Evolutionary conservation across 1,284 basidiomycete genomes (phyloP).

Genomic region (Marasmius tenuissimus): DNA sequence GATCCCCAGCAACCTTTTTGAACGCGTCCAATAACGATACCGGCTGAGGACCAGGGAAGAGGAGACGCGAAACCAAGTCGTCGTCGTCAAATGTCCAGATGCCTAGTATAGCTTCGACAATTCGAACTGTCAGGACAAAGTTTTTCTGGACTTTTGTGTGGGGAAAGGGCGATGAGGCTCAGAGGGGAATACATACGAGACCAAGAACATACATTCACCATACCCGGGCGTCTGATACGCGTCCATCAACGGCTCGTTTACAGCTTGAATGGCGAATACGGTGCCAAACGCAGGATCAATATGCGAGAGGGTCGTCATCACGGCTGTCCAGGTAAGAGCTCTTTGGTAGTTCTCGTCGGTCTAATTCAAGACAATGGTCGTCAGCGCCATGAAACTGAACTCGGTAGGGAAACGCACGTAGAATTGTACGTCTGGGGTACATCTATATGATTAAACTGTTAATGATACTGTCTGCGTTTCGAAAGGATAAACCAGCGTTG

Average conservation of each 20-base stretch:
- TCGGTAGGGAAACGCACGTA: slow-evolving; percentile 48
- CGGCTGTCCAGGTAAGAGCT: slow-evolving; percentile 73
- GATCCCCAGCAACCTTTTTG: neutral
- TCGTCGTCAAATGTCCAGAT: slow-evolving; percentile 28
- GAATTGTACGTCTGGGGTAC: slow-evolving; percentile 69
- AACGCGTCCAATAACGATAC: neutral
- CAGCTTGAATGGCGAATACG: slow-evolving; percentile 70
- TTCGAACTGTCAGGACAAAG: slow-evolving; percentile 67
- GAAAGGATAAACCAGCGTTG: slow-evolving; percentile 3
- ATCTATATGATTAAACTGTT: slow-evolving; percentile 37
- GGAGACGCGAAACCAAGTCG: neutral
- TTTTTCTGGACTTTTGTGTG: slow-evolving; percentile 60
- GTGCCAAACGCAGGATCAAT: slow-evolving; percentile 63
- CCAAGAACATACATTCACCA: slow-evolving; percentile 56
- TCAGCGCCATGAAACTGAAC: slow-evolving; percentile 3
- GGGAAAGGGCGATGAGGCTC: neutral
- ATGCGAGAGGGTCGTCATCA: slow-evolving; percentile 73
- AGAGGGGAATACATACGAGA: neutral
- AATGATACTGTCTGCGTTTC: neutral
- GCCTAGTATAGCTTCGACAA: slow-evolving; percentile 62
- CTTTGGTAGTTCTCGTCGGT: slow-evolving; percentile 71
- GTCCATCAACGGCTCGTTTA: slow-evolving; percentile 77
- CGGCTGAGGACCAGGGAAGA: neutral
- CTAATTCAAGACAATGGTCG: slow-evolving; percentile 30
- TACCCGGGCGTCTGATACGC: slow-evolving; percentile 63